These are phyloP conservation scores for Paraglomus brasilianum DNA, from an alignment of 192 early-diverging fungal genomes.

Conservation along the genomic window DNA sequence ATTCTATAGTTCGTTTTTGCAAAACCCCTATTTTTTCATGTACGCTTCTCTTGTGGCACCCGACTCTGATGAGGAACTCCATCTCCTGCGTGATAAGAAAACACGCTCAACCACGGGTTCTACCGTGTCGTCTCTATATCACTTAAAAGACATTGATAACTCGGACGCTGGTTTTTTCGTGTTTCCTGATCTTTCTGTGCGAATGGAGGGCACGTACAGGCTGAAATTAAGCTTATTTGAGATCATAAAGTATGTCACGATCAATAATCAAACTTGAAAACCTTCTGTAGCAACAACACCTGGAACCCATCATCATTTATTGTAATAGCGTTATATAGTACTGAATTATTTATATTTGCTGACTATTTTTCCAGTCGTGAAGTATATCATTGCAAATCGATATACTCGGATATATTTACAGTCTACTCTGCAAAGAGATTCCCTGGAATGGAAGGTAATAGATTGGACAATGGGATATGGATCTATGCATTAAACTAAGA, in stretches of 20 bases:
- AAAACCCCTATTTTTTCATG: slow-evolving; percentile 97
- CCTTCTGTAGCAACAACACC: slow-evolving; percentile 6
- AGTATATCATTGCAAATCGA: slow-evolving; percentile 87
- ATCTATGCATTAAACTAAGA: neutral
- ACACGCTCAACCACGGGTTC: slow-evolving; percentile 86
- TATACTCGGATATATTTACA: slow-evolving; percentile 80
- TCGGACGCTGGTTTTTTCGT: slow-evolving; percentile 95
- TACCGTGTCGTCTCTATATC: slow-evolving; percentile 88
- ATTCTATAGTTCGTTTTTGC: slow-evolving; percentile 46
- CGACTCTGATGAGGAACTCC: slow-evolving; percentile 80
- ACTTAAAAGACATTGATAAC: slow-evolving; percentile 84
- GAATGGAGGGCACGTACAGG: slow-evolving; percentile 87
- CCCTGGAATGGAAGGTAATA: slow-evolving; percentile 85
- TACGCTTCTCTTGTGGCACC: slow-evolving; percentile 87
- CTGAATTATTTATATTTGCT: neutral
- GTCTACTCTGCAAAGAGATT: slow-evolving; percentile 96
- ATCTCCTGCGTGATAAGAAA: slow-evolving; percentile 86
- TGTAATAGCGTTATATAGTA: slow-evolving; percentile 35
- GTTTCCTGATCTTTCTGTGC: slow-evolving; percentile 92
- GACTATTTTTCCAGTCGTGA: slow-evolving; percentile 47
- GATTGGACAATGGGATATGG: neutral
- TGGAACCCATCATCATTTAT: slow-evolving; percentile 3
- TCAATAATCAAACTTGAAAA: neutral
- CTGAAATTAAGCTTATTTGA: slow-evolving; percentile 90
- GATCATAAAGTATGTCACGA: slow-evolving; percentile 68